These are phyloP conservation scores for Nevesoporus exiguus DNA, from an alignment of 768 basidiomycete species.

Conservation along the genomic window DNA sequence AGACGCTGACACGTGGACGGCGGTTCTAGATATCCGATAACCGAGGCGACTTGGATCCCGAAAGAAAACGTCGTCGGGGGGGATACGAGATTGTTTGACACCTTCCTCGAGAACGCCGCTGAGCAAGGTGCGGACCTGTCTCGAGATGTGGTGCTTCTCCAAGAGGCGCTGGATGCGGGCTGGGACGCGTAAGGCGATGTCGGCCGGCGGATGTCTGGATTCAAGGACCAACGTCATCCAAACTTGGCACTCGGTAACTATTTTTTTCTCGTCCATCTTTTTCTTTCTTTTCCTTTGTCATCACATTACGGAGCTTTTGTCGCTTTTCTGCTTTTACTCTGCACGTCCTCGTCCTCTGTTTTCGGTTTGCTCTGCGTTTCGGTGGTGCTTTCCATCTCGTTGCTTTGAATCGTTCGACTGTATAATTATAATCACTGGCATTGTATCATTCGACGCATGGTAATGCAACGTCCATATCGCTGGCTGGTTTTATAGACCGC, in stretches of 20 bases:
- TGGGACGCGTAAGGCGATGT: slow-evolving; percentile 1
- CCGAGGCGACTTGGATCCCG: slow-evolving; percentile 30
- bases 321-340: neutral
- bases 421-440: neutral
- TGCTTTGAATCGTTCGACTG: neutral
- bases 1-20: neutral
- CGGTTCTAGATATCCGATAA: slow-evolving; percentile 28
- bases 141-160: slow-evolving; percentile 16
- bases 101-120: slow-evolving; percentile 16
- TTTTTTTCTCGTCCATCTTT: neutral
- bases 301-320: neutral
- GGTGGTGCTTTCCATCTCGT: neutral
- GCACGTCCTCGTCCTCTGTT: neutral
- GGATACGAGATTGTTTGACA: slow-evolving; percentile 10
- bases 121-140: slow-evolving; percentile 20
- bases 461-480: too few species aligned
- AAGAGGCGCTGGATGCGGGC: slow-evolving; percentile 23
- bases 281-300: neutral
- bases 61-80: slow-evolving; percentile 26
- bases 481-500: too few species aligned
- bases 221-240: neutral
- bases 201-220: neutral
- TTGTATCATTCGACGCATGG: neutral
- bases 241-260: too few species aligned
- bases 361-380: neutral